phyloP scores from a whole-genome alignment of 1,284 basidiomycete species.

The Leccinum angustisporum region DNA sequence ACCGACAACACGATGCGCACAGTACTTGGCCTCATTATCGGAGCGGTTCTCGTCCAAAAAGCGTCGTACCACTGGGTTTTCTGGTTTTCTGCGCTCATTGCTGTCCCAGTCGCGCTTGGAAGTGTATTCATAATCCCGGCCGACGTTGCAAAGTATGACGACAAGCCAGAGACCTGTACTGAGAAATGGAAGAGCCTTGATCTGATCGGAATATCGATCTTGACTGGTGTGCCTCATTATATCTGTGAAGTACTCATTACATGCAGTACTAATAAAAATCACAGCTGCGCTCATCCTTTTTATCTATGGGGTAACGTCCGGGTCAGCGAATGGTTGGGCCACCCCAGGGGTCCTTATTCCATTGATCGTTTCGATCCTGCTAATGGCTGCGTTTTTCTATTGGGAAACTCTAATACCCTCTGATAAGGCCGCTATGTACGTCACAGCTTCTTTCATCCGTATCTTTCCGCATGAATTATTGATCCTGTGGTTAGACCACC shows the following conservation, averaged over 20 bases:
- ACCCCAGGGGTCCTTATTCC: constrained; percentile 42
- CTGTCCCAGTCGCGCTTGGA: constrained; percentile 36
- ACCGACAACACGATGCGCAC: background rate
- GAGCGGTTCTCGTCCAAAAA: constrained; percentile 39
- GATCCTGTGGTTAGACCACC: constrained; percentile 33
- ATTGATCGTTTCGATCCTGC: constrained; percentile 37
- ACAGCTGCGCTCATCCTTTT: constrained; percentile 42
- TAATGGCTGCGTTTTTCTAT: constrained; percentile 38
- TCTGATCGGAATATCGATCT: constrained; percentile 29
- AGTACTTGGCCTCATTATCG: constrained; percentile 38
- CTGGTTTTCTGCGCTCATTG: constrained; percentile 43
- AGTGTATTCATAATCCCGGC: constrained; percentile 33
- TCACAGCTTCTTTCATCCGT: background rate
- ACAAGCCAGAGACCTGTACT: background rate
- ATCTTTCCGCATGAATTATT: background rate
- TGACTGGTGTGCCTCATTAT: constrained; percentile 35
- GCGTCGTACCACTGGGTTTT: constrained; percentile 48
- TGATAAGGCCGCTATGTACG: constrained; percentile 38
- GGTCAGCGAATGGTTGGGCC: constrained; percentile 44
- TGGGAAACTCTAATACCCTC: constrained; percentile 38
- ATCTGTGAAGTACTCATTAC: background rate
- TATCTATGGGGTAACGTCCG: constrained; percentile 50
- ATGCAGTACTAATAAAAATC: constrained; percentile 6
- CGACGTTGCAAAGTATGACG: constrained; percentile 14
- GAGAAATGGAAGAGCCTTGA: constrained; percentile 33